Base-by-base conservation (phyloP, 495 filamentous ascomycete species). In the Aspergillus steynii region DNA sequence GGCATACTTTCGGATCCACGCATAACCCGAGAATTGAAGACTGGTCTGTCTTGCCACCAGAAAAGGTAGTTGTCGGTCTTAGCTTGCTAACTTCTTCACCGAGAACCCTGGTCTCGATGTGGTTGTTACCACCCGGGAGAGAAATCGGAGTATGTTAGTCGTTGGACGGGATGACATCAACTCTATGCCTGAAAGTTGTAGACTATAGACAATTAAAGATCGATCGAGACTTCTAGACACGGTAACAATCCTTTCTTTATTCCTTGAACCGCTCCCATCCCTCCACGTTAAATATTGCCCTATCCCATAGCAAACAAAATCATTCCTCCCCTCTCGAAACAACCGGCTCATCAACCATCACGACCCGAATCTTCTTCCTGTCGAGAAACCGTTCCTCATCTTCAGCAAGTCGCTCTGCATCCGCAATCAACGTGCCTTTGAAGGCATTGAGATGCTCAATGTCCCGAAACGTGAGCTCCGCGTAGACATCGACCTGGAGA, bases 21-120 rank as follows among this genome's bases (percentile, higher is more conserved):
- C 86, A 88, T 68, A 79, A 83, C 28, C 81, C 84, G 2, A 68
- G 85, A 5, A 72, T 79, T 10, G 86, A 88, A 65, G 85, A 88
- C 65, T 88, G 82, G 70, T 86, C 86, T 1, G 84, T 88, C 29
- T 92, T 92, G 89, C 74, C 75, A 0, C 61, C 61, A 6, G 77
- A 79, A 42, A 74, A 68, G 60, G 71, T 77, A 68, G 28, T 64
- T 42, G 83, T 65, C 70, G 80, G 59, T 74, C 84, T 92, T 61
- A 90, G 72, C 89, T 88, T 4, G 79, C 82, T 8, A 88, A 90
- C 55, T 91, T 93, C 77, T 92, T 92, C 67, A 79, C 82, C 1
- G 76, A 72, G 62, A 93, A 92, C 62, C 90, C 90, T 0, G 85
- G 84, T 1, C 29, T 77, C 29, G 74, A 78, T 61, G 74, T 78